Percentiles rank a stretch among this genome's conserved stretches.
phyloP scores from a whole-genome alignment of 2,329 filamentous ascomycete genomes.

The Sclerotiophoma versabilis region DNA sequence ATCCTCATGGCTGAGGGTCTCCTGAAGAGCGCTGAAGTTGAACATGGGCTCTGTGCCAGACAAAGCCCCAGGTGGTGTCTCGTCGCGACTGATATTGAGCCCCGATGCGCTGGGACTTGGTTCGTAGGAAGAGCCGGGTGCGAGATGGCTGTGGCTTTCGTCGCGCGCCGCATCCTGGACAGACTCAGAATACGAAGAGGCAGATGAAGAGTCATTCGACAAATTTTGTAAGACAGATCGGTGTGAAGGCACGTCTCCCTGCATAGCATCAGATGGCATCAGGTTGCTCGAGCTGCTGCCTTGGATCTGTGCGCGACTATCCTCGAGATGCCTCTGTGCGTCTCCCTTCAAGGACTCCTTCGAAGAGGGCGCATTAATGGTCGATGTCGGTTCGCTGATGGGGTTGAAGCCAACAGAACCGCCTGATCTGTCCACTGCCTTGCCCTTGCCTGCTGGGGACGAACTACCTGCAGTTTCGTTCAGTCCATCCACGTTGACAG shows the following conservation, averaged over 20 bases:
- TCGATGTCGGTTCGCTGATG: constrained; percentile 52
- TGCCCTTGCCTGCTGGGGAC: constrained; percentile 54
- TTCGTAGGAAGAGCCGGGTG: constrained; percentile 55
- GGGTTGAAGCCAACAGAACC: constrained; percentile 51
- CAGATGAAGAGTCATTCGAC: constrained; percentile 84
- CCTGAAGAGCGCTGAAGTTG: constrained; percentile 87
- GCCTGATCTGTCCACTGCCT: constrained; percentile 54
- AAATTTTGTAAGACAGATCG: constrained; percentile 80
- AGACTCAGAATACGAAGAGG: constrained; percentile 78
- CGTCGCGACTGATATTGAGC: constrained; percentile 48
- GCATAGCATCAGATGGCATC: constrained; percentile 51
- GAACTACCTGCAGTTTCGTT: constrained; percentile 39
- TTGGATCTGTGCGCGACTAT: constrained; percentile 53
- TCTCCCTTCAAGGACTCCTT: constrained; percentile 47
- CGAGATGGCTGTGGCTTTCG: constrained; percentile 39
- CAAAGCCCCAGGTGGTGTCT: constrained; percentile 46
- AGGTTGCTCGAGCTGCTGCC: constrained; percentile 48
- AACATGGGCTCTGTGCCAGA: constrained; percentile 79
- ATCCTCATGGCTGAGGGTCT: constrained; percentile 73
- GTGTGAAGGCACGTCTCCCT: constrained; percentile 51
- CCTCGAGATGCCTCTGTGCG: constrained; percentile 56
- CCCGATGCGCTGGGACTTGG: constrained; percentile 63
- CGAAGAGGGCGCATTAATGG: constrained; percentile 45
- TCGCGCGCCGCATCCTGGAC: constrained; percentile 47
- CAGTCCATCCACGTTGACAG: constrained; percentile 61